Conservation (phyloP, 805 yeast species). For the Ogataea nitratoaversa region DNA sequence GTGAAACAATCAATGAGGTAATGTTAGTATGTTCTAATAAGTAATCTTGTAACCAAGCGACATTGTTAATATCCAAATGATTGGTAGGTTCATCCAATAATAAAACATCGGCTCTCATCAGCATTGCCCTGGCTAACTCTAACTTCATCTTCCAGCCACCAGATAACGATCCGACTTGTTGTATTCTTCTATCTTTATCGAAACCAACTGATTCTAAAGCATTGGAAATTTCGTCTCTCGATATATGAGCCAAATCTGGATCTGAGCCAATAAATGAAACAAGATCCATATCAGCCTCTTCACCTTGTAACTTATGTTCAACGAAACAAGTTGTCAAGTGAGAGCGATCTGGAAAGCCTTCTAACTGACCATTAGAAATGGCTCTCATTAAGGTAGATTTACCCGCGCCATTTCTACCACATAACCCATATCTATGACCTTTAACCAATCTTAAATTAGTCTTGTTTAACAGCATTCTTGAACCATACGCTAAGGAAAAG, state of each 20-base stretch:
- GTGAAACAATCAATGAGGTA: conserved; percentile 93
- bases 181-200: conserved; percentile 83
- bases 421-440: conserved; percentile 96
- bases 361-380: conserved; percentile 92
- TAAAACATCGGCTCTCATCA: conserved; percentile 93
- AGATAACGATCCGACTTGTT: conserved; percentile 88
- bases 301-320: conserved; percentile 94
- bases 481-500: conserved; percentile 95
- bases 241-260: conserved; percentile 66
- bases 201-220: conserved; percentile 88
- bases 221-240: conserved; percentile 63
- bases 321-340: conserved; percentile 91
- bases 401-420: conserved; percentile 99
- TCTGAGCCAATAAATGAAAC: conserved; percentile 86
- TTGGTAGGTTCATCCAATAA: conserved; percentile 97
- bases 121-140: conserved; percentile 98
- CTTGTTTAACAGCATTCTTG: conserved; percentile 93
- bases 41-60: conserved; percentile 90
- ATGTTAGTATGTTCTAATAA: conserved; percentile 77
- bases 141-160: conserved; percentile 99
- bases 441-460: conserved; percentile 81
- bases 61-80: conserved; percentile 92
- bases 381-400: conserved; percentile 96
- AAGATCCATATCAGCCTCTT: conserved; percentile 85
- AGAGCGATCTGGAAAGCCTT: conserved; percentile 91